A percentile compares a stretch with the other conserved stretches of the same genome.
These are phyloP conservation scores for Pseudonectria buxi DNA, from an alignment of 2,329 filamentous ascomycete species.

Conservation along the genomic window DNA sequence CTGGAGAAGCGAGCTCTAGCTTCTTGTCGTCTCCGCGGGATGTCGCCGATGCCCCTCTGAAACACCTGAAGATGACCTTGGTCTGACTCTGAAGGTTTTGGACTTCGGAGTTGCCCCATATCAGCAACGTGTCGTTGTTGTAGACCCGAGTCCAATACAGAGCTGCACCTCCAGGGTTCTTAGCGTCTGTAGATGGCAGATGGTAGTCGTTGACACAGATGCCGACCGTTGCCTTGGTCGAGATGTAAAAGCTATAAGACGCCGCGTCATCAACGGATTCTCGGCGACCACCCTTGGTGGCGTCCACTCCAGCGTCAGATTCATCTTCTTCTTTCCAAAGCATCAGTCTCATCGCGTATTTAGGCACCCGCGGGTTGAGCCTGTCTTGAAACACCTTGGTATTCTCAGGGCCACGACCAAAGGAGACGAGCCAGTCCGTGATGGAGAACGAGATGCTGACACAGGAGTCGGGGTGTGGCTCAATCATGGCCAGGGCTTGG, in stretches of 20 bases:
- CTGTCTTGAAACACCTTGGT: conserved; percentile 58
- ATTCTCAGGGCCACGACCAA: conserved; percentile 66
- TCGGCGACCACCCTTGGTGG: conserved; percentile 43
- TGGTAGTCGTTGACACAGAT: conserved; percentile 70
- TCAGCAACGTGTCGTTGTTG: conserved; percentile 68
- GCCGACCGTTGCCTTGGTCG: conserved; percentile 69
- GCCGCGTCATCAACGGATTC: conserved; percentile 35
- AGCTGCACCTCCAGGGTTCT: conserved; percentile 49
- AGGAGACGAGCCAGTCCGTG: conserved; percentile 61
- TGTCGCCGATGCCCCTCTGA: conserved; percentile 48
- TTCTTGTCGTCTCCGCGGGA: conserved; percentile 25
- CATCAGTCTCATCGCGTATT: conserved; percentile 71
- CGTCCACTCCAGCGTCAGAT: conserved; percentile 52
- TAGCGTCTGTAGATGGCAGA: conserved; percentile 50
- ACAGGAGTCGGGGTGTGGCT: conserved; percentile 59
- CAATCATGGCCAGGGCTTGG: conserved; percentile 56
- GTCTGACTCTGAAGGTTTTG: conserved; percentile 34
- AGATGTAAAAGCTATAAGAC: conserved; percentile 64
- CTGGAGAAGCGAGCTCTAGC: conserved; percentile 31
- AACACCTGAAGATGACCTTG: conserved; percentile 46
- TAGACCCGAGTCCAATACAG: conserved; percentile 62
- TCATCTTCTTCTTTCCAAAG: conserved; percentile 63
- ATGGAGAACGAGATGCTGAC: conserved; percentile 59
- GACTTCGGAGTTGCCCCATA: conserved; percentile 48
- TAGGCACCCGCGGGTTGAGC: conserved; percentile 67